Conservation (phyloP, 805 yeast genomes). For the Ogataea minuta region DNA sequence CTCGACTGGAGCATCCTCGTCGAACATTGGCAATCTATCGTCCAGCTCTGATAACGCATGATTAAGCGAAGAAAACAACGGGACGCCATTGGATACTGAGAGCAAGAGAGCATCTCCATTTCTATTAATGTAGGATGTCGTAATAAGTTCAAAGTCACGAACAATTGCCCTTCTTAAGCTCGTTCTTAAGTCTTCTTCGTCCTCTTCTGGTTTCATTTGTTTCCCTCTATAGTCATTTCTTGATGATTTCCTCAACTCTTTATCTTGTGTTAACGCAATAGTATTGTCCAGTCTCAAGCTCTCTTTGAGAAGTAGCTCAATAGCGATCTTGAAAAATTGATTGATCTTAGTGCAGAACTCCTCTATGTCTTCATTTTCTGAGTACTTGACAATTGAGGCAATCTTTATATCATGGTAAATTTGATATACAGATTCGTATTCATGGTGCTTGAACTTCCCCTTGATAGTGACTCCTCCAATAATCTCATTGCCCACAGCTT, state of each 20-base stretch:
- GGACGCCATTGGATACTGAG: conserved; percentile 61
- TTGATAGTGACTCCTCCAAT: conserved; percentile 38
- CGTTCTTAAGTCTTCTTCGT: conserved; percentile 16
- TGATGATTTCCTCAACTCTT: not conserved
- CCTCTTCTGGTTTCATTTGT: conserved; percentile 11
- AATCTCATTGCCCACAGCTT: conserved; percentile 24
- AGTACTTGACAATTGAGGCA: conserved; percentile 48
- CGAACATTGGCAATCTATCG: conserved; percentile 64
- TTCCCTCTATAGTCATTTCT: conserved; percentile 2
- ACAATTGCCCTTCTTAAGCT: conserved; percentile 42
- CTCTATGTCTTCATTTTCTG: conserved; percentile 48
- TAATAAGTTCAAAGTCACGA: conserved; percentile 60
- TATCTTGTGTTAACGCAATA: conserved; percentile 10
- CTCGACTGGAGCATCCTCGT: conserved; percentile 53
- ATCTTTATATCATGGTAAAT: conserved; percentile 67
- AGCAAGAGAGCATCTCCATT: conserved; percentile 67
- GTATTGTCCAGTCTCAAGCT: conserved; percentile 43
- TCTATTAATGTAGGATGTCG: conserved; percentile 47
- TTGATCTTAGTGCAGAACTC: conserved; percentile 53
- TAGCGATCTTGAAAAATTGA: conserved; percentile 57
- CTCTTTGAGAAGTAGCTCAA: conserved; percentile 65
- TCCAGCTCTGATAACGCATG: conserved; percentile 71
- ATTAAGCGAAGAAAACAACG: conserved; percentile 71
- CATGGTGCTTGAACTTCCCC: conserved; percentile 36
- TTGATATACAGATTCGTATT: conserved; percentile 50